A percentile compares a stretch with the other conserved stretches of the same genome.
Evolutionary conservation across 495 filamentous ascomycete species (phyloP).

Genomic region (Pseudomonodictys pantanalensis): DNA sequence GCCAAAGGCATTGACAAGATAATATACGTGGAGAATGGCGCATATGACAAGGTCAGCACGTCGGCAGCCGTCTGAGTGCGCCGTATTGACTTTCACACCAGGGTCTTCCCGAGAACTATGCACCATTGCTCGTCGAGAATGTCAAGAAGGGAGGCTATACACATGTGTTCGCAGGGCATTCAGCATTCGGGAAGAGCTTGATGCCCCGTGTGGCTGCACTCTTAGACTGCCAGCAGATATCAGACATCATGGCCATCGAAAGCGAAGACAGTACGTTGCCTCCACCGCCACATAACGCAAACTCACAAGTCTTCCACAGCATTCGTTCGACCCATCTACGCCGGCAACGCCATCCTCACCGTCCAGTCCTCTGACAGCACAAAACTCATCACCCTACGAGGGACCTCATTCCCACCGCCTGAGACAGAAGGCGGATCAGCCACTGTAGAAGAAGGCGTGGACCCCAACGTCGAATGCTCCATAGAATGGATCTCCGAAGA

Average conservation of each 20-base stretch:
- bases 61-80: background rate
- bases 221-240: slow-evolving; percentile 87
- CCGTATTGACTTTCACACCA: slow-evolving; percentile 38
- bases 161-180: slow-evolving; percentile 85
- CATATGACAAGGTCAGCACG: slow-evolving; percentile 78
- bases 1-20: slow-evolving; percentile 88
- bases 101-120: slow-evolving; percentile 92
- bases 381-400: slow-evolving; percentile 89
- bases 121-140: slow-evolving; percentile 89
- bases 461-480: slow-evolving; percentile 65
- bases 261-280: slow-evolving; percentile 72
- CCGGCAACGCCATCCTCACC: slow-evolving; percentile 96
- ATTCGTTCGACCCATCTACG: slow-evolving; percentile 95
- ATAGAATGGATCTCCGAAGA: slow-evolving; percentile 94
- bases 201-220: slow-evolving; percentile 94
- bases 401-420: slow-evolving; percentile 76
- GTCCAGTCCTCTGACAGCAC: slow-evolving; percentile 82
- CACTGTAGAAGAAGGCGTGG: slow-evolving; percentile 61
- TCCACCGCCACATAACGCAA: background rate
- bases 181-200: slow-evolving; percentile 94
- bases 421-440: slow-evolving; percentile 55
- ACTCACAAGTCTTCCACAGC: slow-evolving; percentile 44
- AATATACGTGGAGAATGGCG: slow-evolving; percentile 78
- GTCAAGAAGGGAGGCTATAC: slow-evolving; percentile 91
- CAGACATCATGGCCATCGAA: slow-evolving; percentile 83